Evolutionary conservation across 257 asterid genomes (phyloP).

Genomic region (Lantana camara): DNA sequence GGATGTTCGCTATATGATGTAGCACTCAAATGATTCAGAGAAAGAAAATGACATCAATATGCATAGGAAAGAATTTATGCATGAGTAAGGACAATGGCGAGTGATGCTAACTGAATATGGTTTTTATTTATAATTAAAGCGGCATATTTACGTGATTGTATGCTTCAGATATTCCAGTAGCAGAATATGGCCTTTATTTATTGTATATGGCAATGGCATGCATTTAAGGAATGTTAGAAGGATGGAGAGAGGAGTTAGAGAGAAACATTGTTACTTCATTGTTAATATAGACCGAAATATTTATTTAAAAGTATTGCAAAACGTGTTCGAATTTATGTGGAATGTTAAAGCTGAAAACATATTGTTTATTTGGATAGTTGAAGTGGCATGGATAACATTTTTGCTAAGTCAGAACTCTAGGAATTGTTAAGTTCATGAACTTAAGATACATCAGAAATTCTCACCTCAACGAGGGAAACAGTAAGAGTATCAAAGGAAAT

Average conservation of each 20-base stretch:
- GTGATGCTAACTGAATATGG: too few relatives aligned
- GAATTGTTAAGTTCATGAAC: background rate
- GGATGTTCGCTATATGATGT: background rate
- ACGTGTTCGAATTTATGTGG: too few relatives aligned
- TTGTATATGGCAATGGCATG: background rate
- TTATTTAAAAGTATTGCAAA: too few relatives aligned
- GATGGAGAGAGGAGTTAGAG: background rate
- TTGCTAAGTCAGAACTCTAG: background rate
- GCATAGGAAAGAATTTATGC: background rate
- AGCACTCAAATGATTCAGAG: constrained; percentile 1
- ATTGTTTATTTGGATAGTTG: background rate
- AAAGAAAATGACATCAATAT: background rate
- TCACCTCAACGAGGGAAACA: background rate
- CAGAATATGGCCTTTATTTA: background rate
- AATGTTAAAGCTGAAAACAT: background rate
- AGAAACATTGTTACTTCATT: background rate
- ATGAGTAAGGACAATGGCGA: background rate
- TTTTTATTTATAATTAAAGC: too few relatives aligned
- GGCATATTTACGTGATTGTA: background rate
- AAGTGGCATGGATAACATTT: background rate
- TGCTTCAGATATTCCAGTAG: background rate
- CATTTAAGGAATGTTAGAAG: background rate
- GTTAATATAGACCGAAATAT: background rate
- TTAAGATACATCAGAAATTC: background rate
- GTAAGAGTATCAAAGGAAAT: too few relatives aligned